Conservation (phyloP, 148 eudicot species). For the Tetragonia tetragonoides region DNA sequence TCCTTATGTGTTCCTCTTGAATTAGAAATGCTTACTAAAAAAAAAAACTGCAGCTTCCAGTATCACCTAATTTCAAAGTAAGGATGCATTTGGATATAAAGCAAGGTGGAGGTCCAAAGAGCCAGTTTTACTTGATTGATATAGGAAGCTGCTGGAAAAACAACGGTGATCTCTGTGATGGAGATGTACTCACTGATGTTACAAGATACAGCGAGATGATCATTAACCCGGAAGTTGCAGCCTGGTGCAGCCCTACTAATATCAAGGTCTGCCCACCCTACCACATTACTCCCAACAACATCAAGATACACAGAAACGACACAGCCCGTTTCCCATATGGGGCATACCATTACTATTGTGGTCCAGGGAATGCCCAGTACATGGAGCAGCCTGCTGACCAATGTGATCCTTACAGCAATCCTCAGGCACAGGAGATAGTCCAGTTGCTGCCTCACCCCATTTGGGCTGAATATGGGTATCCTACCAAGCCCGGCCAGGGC, state of each 20-base stretch:
- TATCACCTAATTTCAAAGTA: conserved; percentile 78
- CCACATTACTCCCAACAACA: conserved; percentile 66
- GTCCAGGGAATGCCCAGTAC: conserved; percentile 65
- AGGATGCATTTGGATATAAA: conserved; percentile 60
- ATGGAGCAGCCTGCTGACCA: conserved; percentile 49
- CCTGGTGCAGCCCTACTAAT: conserved; percentile 60
- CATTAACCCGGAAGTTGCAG: conserved; percentile 59
- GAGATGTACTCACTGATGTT: conserved; percentile 67
- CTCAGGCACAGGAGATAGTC: conserved; percentile 77
- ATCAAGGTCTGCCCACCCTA: conserved; percentile 67
- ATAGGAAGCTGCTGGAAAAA: conserved; percentile 94
- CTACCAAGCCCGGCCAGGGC: conserved; percentile 71
- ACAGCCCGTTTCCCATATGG: conserved; percentile 65
- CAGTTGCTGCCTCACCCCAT: conserved; percentile 79
- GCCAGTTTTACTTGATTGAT: conserved; percentile 79
- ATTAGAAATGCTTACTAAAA: too few species aligned
- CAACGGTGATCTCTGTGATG: conserved; percentile 67
- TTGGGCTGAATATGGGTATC: conserved; percentile 77
- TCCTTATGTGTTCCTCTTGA: too few species aligned
- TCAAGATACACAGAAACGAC: conserved; percentile 54
- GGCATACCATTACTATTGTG: conserved; percentile 81
- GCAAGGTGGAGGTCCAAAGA: conserved; percentile 80
- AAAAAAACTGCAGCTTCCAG: conserved; percentile 50
- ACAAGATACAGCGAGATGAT: conserved; percentile 87
- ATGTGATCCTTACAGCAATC: conserved; percentile 84